Conservation (phyloP, 2,329 filamentous ascomycete genomes). For the Trichoderma endophyticum region DNA sequence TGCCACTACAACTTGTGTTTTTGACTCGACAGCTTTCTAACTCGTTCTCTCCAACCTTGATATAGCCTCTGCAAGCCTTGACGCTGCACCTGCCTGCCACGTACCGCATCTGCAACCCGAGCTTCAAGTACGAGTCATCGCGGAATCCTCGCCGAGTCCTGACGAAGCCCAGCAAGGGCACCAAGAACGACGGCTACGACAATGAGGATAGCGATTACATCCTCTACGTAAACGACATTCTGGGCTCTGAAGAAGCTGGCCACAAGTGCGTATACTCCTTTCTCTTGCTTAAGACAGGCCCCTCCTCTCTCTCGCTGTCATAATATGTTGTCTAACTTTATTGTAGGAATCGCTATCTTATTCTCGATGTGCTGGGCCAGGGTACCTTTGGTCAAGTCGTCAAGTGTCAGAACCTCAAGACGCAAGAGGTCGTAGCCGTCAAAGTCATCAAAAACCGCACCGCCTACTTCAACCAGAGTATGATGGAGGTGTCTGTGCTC, state of each 20-base stretch:
- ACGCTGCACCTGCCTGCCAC: slow-evolving; percentile 91
- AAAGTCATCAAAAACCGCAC: slow-evolving; percentile 99
- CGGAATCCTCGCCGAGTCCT: slow-evolving; percentile 92
- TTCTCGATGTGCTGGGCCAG: slow-evolving; percentile 93
- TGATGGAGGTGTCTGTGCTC: slow-evolving; percentile 99
- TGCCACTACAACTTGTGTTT: neutral
- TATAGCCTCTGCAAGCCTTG: slow-evolving; percentile 85
- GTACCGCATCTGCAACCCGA: slow-evolving; percentile 96
- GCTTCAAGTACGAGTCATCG: slow-evolving; percentile 98
- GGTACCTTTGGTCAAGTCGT: slow-evolving; percentile 98
- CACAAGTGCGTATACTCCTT: slow-evolving; percentile 69
- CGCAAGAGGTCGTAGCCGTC: slow-evolving; percentile 95
- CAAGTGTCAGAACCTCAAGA: slow-evolving; percentile 98
- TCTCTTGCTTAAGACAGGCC: neutral
- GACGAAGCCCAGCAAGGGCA: slow-evolving; percentile 96
- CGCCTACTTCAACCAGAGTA: slow-evolving; percentile 99
- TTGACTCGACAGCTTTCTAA: too few species aligned
- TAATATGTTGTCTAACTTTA: neutral
- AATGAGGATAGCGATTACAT: slow-evolving; percentile 99
- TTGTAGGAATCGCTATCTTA: slow-evolving; percentile 87
- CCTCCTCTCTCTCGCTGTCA: neutral
- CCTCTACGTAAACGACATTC: slow-evolving; percentile 96
- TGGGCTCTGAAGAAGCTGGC: slow-evolving; percentile 94
- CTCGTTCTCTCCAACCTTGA: neutral
- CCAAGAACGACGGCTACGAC: slow-evolving; percentile 98